Percentiles rank a stretch among this genome's conserved stretches.
phyloP scores from a whole-genome alignment of 2,329 filamentous ascomycete genomes.

The Xylariales sp. region DNA sequence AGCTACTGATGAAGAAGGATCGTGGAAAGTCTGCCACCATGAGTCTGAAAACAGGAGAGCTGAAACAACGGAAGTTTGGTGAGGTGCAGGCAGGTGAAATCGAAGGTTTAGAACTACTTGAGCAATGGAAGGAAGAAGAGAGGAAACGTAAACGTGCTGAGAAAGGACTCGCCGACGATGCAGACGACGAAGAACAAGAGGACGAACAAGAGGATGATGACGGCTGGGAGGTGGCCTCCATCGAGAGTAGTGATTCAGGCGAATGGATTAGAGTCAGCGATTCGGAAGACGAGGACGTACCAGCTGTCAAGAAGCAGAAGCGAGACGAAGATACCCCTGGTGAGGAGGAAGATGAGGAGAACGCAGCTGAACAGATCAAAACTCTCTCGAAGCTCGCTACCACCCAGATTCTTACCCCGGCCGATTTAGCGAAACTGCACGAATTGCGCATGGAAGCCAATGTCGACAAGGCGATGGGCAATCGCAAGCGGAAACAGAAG shows the following conservation, averaged over 20 bases:
- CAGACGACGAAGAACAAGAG: conserved; percentile 55
- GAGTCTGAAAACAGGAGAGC: conserved; percentile 68
- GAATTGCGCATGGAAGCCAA: conserved; percentile 75
- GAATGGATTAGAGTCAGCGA: conserved; percentile 94
- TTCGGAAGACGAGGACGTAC: conserved; percentile 72
- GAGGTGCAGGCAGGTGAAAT: conserved; percentile 78
- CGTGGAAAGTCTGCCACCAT: conserved; percentile 89
- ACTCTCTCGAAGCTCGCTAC: conserved; percentile 75
- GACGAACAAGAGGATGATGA: conserved; percentile 52
- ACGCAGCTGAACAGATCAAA: conserved; percentile 32
- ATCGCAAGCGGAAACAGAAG: conserved; percentile 41
- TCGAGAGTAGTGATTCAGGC: conserved; percentile 64
- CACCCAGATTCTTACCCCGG: conserved; percentile 88
- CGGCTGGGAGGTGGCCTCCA: conserved; percentile 58
- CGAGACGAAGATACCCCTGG: conserved; percentile 26
- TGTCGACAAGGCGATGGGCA: conserved; percentile 59
- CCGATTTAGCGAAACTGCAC: conserved; percentile 89
- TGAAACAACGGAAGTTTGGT: conserved; percentile 74
- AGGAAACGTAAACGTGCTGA: conserved; percentile 67
- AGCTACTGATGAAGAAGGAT: conserved; percentile 84
- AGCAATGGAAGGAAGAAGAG: conserved; percentile 91
- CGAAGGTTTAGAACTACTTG: conserved; percentile 85
- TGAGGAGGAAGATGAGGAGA: conserved; percentile 25
- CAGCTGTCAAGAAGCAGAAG: conserved; percentile 61
- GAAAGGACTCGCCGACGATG: conserved; percentile 60